Conservation (phyloP, 2,329 filamentous ascomycete species). For the Pseudopyricularia javanii region DNA sequence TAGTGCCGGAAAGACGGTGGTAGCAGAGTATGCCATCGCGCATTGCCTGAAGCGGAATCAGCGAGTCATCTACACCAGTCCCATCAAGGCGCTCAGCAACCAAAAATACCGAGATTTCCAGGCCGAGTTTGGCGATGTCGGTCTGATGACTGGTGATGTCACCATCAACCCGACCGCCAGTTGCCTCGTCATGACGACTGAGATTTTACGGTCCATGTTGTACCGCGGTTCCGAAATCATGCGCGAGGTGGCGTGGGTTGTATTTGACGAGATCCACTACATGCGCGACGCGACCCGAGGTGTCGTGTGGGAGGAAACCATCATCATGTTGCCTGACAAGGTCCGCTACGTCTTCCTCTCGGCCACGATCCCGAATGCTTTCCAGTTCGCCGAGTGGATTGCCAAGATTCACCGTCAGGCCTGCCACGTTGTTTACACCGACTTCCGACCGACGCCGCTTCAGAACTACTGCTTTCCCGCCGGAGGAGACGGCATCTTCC, state of each 20-base stretch:
- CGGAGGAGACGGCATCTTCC: constrained; percentile 81
- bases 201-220: constrained; percentile 97
- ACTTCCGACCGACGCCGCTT: constrained; percentile 90
- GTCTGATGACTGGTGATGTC: constrained; percentile 97
- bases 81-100: constrained; percentile 97
- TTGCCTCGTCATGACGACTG: constrained; percentile 97
- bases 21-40: constrained; percentile 95
- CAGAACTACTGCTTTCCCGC: constrained; percentile 97
- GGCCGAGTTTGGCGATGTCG: constrained; percentile 90
- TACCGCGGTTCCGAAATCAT: constrained; percentile 98
- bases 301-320: constrained; percentile 99
- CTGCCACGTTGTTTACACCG: constrained; percentile 97
- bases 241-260: constrained; percentile 96
- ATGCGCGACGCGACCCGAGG: constrained; percentile 88
- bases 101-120: constrained; percentile 97
- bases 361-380: constrained; percentile 95
- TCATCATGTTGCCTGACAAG: constrained; percentile 95
- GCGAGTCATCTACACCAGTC: constrained; percentile 96
- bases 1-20: constrained; percentile 94
- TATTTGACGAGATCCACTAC: constrained; percentile 98
- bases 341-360: constrained; percentile 98
- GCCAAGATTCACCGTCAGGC: constrained; percentile 95
- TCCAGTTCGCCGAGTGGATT: constrained; percentile 99
- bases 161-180: constrained; percentile 98
- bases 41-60: constrained; percentile 96